Conservation (phyloP, 495 filamentous ascomycete species). For the Tuber umbilicatum region DNA sequence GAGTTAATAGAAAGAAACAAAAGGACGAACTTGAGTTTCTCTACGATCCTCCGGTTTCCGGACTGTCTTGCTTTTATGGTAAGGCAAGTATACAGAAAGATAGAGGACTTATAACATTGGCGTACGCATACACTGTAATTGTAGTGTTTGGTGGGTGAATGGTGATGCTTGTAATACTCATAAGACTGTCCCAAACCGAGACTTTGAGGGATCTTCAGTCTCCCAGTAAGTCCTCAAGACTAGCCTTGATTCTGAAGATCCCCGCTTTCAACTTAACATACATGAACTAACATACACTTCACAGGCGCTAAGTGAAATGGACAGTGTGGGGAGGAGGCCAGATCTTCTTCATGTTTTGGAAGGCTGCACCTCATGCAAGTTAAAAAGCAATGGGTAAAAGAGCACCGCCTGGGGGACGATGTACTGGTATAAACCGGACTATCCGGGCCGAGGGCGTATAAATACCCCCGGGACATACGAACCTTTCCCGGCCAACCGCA, state of each 20-base stretch:
- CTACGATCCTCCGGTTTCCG: too few species aligned
- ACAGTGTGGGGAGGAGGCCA: conserved; percentile 44
- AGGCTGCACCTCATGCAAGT: conserved; percentile 42
- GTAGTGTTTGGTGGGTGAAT: too few species aligned
- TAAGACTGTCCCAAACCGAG: not conserved
- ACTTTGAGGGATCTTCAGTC: not conserved
- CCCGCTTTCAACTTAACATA: not conserved
- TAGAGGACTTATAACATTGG: too few species aligned
- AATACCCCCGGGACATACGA: not conserved
- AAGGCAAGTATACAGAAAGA: too few species aligned
- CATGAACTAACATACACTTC: not conserved
- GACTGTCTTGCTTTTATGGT: too few species aligned
- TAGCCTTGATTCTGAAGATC: conserved; percentile 2
- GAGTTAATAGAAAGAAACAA: too few species aligned
- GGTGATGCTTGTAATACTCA: too few species aligned
- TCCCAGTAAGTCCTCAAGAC: not conserved
- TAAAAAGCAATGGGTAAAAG: conserved; percentile 46
- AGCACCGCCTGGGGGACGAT: conserved; percentile 45
- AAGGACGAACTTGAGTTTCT: too few species aligned
- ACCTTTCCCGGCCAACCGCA: too few species aligned
- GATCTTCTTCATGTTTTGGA: conserved; percentile 46
- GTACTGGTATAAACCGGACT: conserved; percentile 45
- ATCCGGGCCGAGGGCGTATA: not conserved
- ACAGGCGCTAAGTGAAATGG: conserved; percentile 41
- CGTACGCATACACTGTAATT: too few species aligned